Evolutionary conservation across 108 stramenopile species (phyloP), one percentile per base, ranked within the genome.

Genomic region (Skeletonema marinoi): DNA sequence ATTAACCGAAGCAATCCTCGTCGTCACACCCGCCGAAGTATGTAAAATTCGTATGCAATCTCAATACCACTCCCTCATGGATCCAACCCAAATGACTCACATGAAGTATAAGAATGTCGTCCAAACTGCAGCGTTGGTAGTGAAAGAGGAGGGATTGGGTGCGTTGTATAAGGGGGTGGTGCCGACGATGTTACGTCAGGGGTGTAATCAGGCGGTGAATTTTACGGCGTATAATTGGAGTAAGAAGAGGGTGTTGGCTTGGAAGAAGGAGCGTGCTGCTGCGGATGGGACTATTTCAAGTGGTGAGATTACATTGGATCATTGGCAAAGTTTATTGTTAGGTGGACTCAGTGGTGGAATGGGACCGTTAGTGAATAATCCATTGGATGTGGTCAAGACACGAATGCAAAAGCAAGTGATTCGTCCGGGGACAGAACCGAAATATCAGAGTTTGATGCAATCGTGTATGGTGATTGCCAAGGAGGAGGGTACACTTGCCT

Each of bases 171-270:
- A 98, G 80, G 94, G 94, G 31, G 84, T 95, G 3, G 90, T 97
- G 7, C 98, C 98, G 38, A 99, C 98, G 38, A 96, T 97, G 91
- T 66, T 98, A 60, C 88, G 98, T 41, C 98, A 99, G 84, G 98
- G 98, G 9, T 96, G 95, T 87, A 99, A 99, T 84, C 98, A 99
- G 80, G 98, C 98, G 4, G 96, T 98, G 64, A 99, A 99, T 78
- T 99, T 99, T 77, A 97, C 97, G 4, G 89, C 73, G 13, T 98
- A 98, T 83, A 94, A 94, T 66, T 75, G 75, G 38, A 83, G 94
- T 78, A 98, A 98, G 83, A 73, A 87, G 29, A 32, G 74, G 44
- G 78, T 87, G 5, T 38, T 86, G 70, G 68, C 65, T 11, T 76
- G 56, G 69, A 80, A 80, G 73, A 68, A 60, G 17, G 84, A 72